These are phyloP conservation scores for Solanum tarijense DNA, from an alignment of 257 asterid species.

Conservation along the genomic window DNA sequence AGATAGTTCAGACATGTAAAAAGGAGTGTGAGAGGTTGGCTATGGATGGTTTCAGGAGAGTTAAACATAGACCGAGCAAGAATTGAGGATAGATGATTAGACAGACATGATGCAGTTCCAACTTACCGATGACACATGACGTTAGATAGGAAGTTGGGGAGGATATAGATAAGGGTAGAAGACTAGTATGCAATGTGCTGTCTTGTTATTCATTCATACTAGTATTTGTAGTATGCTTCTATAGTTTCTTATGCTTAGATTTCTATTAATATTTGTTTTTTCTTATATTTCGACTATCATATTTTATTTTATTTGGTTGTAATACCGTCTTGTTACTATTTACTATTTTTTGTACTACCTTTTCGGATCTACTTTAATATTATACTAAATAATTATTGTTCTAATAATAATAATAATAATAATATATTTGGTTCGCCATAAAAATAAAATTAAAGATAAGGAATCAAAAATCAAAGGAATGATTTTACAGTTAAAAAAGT, in stretches of 20 bases:
- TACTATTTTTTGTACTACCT: too few species aligned
- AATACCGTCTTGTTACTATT: too few species aligned
- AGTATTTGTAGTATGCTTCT: neutral
- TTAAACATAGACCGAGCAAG: neutral
- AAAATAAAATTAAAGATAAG: neutral
- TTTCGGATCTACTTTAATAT: too few species aligned
- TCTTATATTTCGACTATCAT: neutral
- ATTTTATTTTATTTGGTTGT: neutral
- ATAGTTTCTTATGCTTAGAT: neutral
- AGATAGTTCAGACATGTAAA: neutral
- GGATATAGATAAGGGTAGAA: too few species aligned
- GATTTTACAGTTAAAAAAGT: neutral
- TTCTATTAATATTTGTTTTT: neutral
- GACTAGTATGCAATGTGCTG: too few species aligned
- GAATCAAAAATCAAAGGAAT: neutral
- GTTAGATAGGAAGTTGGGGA: neutral
- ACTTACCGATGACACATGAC: neutral
- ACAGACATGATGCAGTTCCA: too few species aligned
- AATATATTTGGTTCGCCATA: neutral
- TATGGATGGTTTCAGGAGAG: neutral
- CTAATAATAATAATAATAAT: too few species aligned
- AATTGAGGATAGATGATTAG: neutral
- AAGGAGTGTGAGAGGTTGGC: neutral
- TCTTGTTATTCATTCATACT: neutral
- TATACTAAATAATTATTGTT: too few species aligned